Conservation (phyloP, 2,329 filamentous ascomycete species). For the Metarhizium sp. region DNA sequence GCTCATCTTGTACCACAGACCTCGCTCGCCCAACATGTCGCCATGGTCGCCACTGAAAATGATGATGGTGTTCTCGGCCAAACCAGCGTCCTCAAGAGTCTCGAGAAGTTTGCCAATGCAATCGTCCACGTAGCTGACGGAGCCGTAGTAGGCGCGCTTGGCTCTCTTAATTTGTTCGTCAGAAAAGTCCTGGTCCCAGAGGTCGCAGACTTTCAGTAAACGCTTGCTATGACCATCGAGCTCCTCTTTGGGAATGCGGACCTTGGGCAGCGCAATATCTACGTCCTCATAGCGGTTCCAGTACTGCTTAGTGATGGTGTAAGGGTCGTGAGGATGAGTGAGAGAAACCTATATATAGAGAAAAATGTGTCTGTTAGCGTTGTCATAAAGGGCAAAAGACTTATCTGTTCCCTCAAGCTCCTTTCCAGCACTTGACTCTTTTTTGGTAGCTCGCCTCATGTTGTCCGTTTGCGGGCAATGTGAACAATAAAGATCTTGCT, state of each 20-base stretch:
- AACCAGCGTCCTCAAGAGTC: constrained; percentile 67
- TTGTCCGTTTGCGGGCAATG: not conserved
- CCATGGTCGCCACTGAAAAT: constrained; percentile 92
- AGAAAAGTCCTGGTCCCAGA: constrained; percentile 75
- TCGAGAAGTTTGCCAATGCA: constrained; percentile 76
- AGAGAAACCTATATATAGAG: constrained; percentile 59
- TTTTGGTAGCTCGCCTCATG: not conserved
- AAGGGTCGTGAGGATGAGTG: constrained; percentile 90
- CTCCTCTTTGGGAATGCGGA: constrained; percentile 68
- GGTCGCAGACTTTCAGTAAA: constrained; percentile 75
- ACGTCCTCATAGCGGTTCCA: constrained; percentile 89
- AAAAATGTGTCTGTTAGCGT: not conserved
- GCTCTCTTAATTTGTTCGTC: constrained; percentile 81
- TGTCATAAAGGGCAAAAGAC: not conserved
- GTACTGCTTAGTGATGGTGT: constrained; percentile 87
- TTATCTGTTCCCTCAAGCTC: not conserved
- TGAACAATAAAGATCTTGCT: not conserved
- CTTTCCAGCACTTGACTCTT: not conserved
- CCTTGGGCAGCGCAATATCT: constrained; percentile 74
- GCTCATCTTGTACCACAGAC: constrained; percentile 96
- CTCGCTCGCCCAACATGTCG: constrained; percentile 90
- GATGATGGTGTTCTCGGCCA: constrained; percentile 80
- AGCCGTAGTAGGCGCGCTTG: constrained; percentile 82
- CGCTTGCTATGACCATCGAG: constrained; percentile 83
- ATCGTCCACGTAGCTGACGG: constrained; percentile 89